A percentile compares a stretch with the other conserved stretches of the same genome.
These are phyloP conservation scores for Solanum aculeatissimum DNA, from an alignment of 305 asterid species.

Conservation along the genomic window DNA sequence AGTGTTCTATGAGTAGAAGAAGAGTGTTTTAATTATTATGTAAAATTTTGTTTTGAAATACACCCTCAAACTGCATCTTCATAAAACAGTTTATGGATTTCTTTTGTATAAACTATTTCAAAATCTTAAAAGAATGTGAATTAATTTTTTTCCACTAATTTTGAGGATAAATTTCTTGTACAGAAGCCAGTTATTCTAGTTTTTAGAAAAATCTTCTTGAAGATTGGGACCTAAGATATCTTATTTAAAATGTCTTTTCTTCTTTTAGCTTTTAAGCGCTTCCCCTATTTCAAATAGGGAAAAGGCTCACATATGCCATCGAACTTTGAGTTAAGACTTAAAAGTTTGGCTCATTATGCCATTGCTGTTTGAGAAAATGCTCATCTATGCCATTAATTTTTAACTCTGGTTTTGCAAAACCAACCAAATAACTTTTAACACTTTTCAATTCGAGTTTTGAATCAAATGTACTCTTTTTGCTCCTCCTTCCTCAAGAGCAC, in stretches of 20 bases:
- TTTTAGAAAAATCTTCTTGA: not conserved
- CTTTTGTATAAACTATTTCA: not conserved
- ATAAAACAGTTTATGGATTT: not conserved
- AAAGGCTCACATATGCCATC: too few species aligned
- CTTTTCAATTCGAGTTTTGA: too few species aligned
- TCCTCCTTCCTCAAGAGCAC: too few species aligned
- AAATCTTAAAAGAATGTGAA: not conserved
- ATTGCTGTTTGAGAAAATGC: too few species aligned
- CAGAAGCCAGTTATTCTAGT: not conserved
- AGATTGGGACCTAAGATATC: not conserved
- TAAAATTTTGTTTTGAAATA: not conserved
- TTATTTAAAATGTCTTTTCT: not conserved
- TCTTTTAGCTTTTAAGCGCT: not conserved
- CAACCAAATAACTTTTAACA: too few species aligned
- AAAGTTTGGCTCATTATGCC: too few species aligned
- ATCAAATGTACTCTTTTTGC: too few species aligned
- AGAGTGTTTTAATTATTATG: not conserved
- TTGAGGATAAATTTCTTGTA: not conserved
- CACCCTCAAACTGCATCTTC: not conserved
- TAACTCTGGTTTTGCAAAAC: too few species aligned
- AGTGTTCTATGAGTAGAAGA: not conserved
- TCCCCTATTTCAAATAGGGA: not conserved
- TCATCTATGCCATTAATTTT: too few species aligned
- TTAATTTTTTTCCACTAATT: not conserved
- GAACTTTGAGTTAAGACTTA: too few species aligned